Conservation (phyloP, 2,329 filamentous ascomycete species). For the Verticillium klebahnii region DNA sequence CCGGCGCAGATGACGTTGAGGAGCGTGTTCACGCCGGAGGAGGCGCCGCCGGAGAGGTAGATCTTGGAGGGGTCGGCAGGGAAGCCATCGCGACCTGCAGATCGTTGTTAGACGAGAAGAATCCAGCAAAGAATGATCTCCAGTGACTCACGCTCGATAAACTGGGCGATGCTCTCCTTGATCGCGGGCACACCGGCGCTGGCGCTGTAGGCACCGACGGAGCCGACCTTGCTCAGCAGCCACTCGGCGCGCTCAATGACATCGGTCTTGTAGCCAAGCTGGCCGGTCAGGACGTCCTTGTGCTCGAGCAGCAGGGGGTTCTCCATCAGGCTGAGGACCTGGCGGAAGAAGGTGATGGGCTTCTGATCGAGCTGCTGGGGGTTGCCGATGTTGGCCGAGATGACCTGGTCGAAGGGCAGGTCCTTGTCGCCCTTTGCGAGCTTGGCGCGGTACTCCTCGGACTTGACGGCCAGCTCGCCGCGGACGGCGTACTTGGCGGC, state of each 20-base stretch:
- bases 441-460: slow-evolving; percentile 80
- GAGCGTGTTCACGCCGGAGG: slow-evolving; percentile 90
- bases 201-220: slow-evolving; percentile 93
- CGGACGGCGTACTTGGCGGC: slow-evolving; percentile 94
- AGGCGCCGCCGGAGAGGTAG: slow-evolving; percentile 89
- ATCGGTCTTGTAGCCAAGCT: slow-evolving; percentile 84
- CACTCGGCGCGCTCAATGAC: slow-evolving; percentile 78
- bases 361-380: slow-evolving; percentile 98
- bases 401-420: slow-evolving; percentile 84
- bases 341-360: slow-evolving; percentile 97
- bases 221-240: slow-evolving; percentile 78
- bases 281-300: slow-evolving; percentile 68
- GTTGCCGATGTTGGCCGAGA: slow-evolving; percentile 98
- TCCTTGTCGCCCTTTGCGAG: slow-evolving; percentile 54
- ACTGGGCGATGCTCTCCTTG: slow-evolving; percentile 83
- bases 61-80: slow-evolving; percentile 75
- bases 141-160: slow-evolving; percentile 70
- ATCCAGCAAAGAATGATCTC: background rate
- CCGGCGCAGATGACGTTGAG: slow-evolving; percentile 81
- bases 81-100: slow-evolving; percentile 76
- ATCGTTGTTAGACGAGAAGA: slow-evolving; percentile 6
- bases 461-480: slow-evolving; percentile 89
- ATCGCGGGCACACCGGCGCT: slow-evolving; percentile 85
- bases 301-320: slow-evolving; percentile 82
- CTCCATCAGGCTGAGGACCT: slow-evolving; percentile 89